Evolutionary conservation across 2,329 filamentous ascomycete genomes (phyloP).

Genomic region (Curvularia spicifera): DNA sequence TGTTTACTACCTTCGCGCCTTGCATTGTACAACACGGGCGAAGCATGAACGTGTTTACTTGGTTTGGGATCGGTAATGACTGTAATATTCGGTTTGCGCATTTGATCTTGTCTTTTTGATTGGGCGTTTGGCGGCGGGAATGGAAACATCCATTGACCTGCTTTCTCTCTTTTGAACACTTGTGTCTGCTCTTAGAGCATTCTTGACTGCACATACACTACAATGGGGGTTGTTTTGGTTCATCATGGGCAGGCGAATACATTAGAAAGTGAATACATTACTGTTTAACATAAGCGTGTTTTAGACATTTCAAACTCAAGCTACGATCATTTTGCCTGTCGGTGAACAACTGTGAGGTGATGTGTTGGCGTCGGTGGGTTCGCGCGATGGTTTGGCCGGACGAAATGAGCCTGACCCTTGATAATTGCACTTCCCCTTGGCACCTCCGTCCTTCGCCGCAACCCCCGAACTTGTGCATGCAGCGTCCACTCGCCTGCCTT

Average conservation of each 20-base stretch:
- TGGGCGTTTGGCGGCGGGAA: constrained; percentile 38
- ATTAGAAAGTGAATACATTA: constrained; percentile 49
- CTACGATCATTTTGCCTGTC: neutral
- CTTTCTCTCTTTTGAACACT: constrained; percentile 35
- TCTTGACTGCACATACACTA: constrained; percentile 48
- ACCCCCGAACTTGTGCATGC: constrained; percentile 22
- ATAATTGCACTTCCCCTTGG: constrained; percentile 7
- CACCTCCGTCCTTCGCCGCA: constrained; percentile 36
- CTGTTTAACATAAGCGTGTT: constrained; percentile 41
- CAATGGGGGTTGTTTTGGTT: constrained; percentile 41
- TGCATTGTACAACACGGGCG: constrained; percentile 50
- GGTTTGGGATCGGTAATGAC: constrained; percentile 46
- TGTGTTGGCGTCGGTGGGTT: neutral
- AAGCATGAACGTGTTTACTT: constrained; percentile 43
- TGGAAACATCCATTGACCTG: constrained; percentile 32
- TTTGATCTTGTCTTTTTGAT: constrained; percentile 35
- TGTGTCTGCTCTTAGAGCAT: constrained; percentile 30
- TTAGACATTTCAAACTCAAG: constrained; percentile 7
- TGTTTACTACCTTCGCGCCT: constrained; percentile 28
- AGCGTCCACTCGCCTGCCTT: neutral
- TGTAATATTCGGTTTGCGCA: constrained; percentile 47
- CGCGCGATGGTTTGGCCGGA: neutral
- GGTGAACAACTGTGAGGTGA: neutral
- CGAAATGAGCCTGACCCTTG: neutral
- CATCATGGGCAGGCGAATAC: constrained; percentile 41